Evolutionary conservation across 192 early-diverging fungal genomes (phyloP), one percentile per base, ranked within the genome.

Genomic region (Cladochytrium replicatum): DNA sequence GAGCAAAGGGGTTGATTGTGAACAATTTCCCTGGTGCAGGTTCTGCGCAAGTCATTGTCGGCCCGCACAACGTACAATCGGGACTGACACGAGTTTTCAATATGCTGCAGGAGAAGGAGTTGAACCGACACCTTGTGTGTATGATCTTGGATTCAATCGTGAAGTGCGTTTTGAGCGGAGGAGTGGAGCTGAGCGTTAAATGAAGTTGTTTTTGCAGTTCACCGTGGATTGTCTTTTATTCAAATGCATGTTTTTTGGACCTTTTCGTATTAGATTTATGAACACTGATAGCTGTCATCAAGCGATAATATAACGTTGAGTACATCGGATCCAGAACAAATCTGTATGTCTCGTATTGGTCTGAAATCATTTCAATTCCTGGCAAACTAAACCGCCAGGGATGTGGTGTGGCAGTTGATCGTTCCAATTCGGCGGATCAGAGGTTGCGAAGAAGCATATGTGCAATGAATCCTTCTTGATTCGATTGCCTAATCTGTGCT

Each of bases 321-420:
- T 29, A 67, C 43, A 63, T 73, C 49, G 71, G 72, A 0, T 72
- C 71, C 49, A 52, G 75, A 29, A 72, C 71, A 3, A 72, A 72
- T 28, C 52, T 45, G 43, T 51, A 61, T 21, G 53, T 55, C 25
- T 61, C 63, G 1, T 15, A 50, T 50, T n/a, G 41, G 48, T 21
- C 39, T 73, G 22, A 13, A 34, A 9, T n/a, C n/a, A n/a, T n/a
- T n/a, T n/a, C n/a, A n/a, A n/a, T n/a, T n/a, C n/a, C n/a, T n/a
- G n/a, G n/a, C n/a, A n/a, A n/a, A n/a, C n/a, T n/a, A n/a, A n/a
- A n/a, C n/a, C n/a, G n/a, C n/a, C n/a, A n/a, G n/a, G n/a, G n/a
- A n/a, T n/a, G n/a, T n/a, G n/a, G n/a, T n/a, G n/a, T n/a, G n/a
- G n/a, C n/a, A n/a, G n/a, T n/a, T n/a, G n/a, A n/a, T n/a, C n/a